Evolutionary conservation across 352 stramenopile species (phyloP).

Genomic region (Bremia lactucae): DNA sequence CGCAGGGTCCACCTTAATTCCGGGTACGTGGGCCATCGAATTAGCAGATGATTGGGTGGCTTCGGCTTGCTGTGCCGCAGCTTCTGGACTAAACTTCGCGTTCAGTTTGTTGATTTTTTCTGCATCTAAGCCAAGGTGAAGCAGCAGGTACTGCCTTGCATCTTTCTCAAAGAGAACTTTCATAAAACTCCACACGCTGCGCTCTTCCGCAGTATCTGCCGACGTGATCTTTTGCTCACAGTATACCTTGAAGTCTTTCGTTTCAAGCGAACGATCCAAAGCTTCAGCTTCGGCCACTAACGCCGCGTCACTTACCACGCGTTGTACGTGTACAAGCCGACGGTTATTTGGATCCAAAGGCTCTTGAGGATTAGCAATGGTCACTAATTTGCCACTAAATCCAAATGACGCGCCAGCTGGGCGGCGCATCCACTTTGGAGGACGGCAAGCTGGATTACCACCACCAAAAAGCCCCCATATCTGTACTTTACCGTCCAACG

Average conservation of each 20-base stretch:
- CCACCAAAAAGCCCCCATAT: slow-evolving; percentile 79
- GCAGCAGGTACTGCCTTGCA: slow-evolving; percentile 89
- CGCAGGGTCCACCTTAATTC: slow-evolving; percentile 29
- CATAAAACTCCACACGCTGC: slow-evolving; percentile 87
- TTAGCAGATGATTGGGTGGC: slow-evolving; percentile 10
- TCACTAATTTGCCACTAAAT: slow-evolving; percentile 93
- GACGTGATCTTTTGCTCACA: slow-evolving; percentile 84
- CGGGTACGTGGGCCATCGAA: slow-evolving; percentile 8
- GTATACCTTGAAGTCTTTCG: slow-evolving; percentile 87
- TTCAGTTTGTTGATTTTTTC: slow-evolving; percentile 86
- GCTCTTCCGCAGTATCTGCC: slow-evolving; percentile 48
- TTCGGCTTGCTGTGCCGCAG: slow-evolving; percentile 20
- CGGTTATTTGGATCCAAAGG: slow-evolving; percentile 37
- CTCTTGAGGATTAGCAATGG: slow-evolving; percentile 69
- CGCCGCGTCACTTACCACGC: slow-evolving; percentile 62
- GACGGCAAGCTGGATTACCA: slow-evolving; percentile 70
- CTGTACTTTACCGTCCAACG: slow-evolving; percentile 95
- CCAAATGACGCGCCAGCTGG: slow-evolving; percentile 89
- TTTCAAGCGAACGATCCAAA: slow-evolving; percentile 86
- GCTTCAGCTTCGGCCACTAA: slow-evolving; percentile 82
- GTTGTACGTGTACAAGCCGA: slow-evolving; percentile 72
- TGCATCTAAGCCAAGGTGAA: slow-evolving; percentile 91
- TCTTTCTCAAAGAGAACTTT: slow-evolving; percentile 93
- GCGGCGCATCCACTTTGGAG: slow-evolving; percentile 92
- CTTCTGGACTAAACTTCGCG: slow-evolving; percentile 59